Conservation (phyloP, 306 rosid species). For the Alnus rubra region DNA sequence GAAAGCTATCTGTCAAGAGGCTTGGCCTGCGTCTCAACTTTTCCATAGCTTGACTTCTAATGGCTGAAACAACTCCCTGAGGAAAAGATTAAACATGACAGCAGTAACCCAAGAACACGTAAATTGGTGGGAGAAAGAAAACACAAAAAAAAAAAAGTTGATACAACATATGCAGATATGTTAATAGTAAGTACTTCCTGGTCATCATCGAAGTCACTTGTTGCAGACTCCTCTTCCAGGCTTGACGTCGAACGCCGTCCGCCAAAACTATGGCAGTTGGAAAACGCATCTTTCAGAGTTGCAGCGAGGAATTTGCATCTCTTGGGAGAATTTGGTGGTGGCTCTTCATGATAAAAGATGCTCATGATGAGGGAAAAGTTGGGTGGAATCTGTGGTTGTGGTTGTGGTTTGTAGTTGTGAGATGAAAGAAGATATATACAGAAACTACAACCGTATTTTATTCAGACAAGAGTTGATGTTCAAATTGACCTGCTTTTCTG, state of each 20-base stretch:
- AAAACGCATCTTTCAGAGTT: constrained; percentile 59
- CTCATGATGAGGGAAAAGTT: constrained; percentile 44
- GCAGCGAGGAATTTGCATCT: constrained; percentile 51
- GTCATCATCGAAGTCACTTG: constrained; percentile 67
- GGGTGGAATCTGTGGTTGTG: constrained; percentile 17
- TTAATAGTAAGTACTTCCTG: constrained; percentile 49
- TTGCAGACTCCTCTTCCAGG: constrained; percentile 51
- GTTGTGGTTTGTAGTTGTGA: constrained; percentile 32
- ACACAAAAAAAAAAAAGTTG: neutral
- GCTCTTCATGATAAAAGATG: constrained; percentile 68
- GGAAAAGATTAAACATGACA: neutral
- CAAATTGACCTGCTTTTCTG: constrained; percentile 43
- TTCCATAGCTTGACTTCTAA: constrained; percentile 67
- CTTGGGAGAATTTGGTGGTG: constrained; percentile 53
- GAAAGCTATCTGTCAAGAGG: constrained; percentile 47
- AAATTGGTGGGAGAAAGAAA: neutral
- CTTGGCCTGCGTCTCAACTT: constrained; percentile 54
- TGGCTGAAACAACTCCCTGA: constrained; percentile 71
- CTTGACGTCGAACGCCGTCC: constrained; percentile 37
- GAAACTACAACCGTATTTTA: neutral
- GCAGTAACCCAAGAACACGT: constrained; percentile 10
- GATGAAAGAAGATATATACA: constrained; percentile 27
- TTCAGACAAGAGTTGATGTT: constrained; percentile 34
- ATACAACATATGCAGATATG: neutral
- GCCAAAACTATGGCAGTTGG: constrained; percentile 48